phyloP scores from a whole-genome alignment of 1,139 yeast genomes.

The Scheffersomyces titani region DNA sequence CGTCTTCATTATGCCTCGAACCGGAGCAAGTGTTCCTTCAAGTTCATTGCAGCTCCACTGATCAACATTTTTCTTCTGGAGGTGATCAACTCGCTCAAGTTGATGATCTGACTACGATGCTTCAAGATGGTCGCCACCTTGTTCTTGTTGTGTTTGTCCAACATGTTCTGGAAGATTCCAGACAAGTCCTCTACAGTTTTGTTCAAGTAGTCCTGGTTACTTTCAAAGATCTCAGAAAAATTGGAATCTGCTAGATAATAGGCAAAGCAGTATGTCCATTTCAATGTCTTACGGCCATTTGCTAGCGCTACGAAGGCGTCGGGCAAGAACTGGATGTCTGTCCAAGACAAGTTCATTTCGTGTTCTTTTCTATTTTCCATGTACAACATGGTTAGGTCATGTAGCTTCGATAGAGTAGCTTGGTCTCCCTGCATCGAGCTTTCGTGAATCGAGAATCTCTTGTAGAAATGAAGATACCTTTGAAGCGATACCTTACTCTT shows the following conservation, averaged over 20 bases:
- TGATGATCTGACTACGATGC: slow-evolving; percentile 51
- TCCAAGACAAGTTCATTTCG: slow-evolving; percentile 61
- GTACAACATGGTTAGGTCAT: slow-evolving; percentile 57
- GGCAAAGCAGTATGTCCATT: slow-evolving; percentile 90
- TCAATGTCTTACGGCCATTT: slow-evolving; percentile 73
- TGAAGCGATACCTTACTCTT: slow-evolving; percentile 49
- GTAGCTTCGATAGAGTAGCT: slow-evolving; percentile 61
- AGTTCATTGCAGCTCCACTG: slow-evolving; percentile 43
- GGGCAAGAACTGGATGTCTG: slow-evolving; percentile 80
- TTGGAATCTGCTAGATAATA: slow-evolving; percentile 59
- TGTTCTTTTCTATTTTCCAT: slow-evolving; percentile 47
- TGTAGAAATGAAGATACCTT: slow-evolving; percentile 76
- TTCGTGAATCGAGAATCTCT: slow-evolving; percentile 76
- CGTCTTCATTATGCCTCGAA: not conserved
- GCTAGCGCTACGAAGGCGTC: slow-evolving; percentile 69
- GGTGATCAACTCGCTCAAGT: slow-evolving; percentile 45
- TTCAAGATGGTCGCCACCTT: slow-evolving; percentile 39
- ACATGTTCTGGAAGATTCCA: slow-evolving; percentile 60
- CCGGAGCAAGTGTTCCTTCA: slow-evolving; percentile 9
- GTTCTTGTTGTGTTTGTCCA: slow-evolving; percentile 42
- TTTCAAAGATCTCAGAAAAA: slow-evolving; percentile 65
- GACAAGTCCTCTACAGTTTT: slow-evolving; percentile 80
- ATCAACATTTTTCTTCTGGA: slow-evolving; percentile 52
- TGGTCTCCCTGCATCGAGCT: slow-evolving; percentile 75
- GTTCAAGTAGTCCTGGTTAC: slow-evolving; percentile 70